Conservation (phyloP, 2,329 filamentous ascomycete species). For the Colletotrichum neosansevieriae region DNA sequence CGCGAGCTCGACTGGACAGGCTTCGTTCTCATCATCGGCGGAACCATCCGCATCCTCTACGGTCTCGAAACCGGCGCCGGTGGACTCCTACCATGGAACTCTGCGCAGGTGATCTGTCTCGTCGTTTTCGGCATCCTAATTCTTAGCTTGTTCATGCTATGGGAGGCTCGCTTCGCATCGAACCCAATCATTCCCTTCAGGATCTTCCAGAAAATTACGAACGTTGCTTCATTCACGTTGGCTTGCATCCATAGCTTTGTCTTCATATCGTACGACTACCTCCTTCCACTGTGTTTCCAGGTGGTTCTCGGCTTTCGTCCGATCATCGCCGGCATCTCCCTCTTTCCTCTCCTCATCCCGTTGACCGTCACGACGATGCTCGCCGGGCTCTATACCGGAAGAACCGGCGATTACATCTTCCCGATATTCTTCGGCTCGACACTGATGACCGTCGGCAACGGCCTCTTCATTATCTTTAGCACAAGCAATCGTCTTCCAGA, state of each 20-base stretch:
- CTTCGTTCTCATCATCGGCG: conserved; percentile 66
- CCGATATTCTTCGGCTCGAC: conserved; percentile 65
- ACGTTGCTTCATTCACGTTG: conserved; percentile 59
- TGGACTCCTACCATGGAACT: conserved; percentile 63
- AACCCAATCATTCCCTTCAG: conserved; percentile 69
- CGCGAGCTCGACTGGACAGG: conserved; percentile 65
- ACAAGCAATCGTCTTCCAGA: conserved; percentile 61
- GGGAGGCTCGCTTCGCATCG: conserved; percentile 65
- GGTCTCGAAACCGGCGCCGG: conserved; percentile 70
- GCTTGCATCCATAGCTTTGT: conserved; percentile 54
- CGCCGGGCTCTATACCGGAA: conserved; percentile 62
- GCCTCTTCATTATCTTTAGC: conserved; percentile 67
- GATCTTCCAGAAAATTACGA: conserved; percentile 63
- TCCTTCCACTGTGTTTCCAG: conserved; percentile 72
- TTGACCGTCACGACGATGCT: conserved; percentile 37
- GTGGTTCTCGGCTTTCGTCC: conserved; percentile 64
- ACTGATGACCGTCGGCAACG: conserved; percentile 70
- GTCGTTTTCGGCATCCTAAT: conserved; percentile 62
- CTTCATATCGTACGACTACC: conserved; percentile 69
- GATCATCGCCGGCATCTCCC: conserved; percentile 60
- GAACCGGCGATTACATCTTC: conserved; percentile 73
- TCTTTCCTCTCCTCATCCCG: conserved; percentile 62
- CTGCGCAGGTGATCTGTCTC: conserved; percentile 63
- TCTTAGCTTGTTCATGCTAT: conserved; percentile 59
- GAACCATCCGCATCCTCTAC: conserved; percentile 69